Base-by-base conservation (phyloP, 768 basidiomycete species). In the Bullera alba region DNA sequence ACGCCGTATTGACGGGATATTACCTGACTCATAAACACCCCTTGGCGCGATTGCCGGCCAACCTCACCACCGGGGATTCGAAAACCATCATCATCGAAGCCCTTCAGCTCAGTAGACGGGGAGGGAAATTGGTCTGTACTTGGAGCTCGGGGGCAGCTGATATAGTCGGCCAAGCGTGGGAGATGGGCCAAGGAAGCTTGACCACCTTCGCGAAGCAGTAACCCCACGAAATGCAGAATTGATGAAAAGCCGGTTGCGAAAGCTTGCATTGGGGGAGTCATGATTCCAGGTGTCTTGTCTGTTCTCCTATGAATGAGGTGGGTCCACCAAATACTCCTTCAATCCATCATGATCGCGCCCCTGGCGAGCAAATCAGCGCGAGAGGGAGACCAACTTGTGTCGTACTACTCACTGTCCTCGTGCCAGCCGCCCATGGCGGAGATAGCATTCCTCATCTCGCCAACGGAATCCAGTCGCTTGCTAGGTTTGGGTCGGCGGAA, bases 391-490 rank as follows among this genome's bases (percentile, higher is more conserved):
- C 10, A 34, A 32, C 19, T 23, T 21, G n/a, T 16, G 21, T 29
- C 12, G 5, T 6, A 46, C 29, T 14, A 15, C 45, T 46, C 28
- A 46, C 45, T 7, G 16, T 16, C 16, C 30, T 46, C 45, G 21
- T 35, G 8, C 45, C 45, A 46, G 8, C 45, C 45, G 17, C 45
- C 45, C 45, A 46, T 46, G 4, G 45, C 45, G 28, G 45, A 30
- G 25, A 46, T 46, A 27, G 8, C 25, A 6, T 7, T 32, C 21
- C 45, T 30, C 22, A 34, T 16, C 22, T 30, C 27, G 10, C 28
- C 45, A 15, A 46, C 21, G 10, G 45, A 46, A 23, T 46, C 45
- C 16, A 46, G 15, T 30, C 30, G 45, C 17, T 8, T n/a, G n/a
- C n/a, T 2, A 1, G 45, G 28, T 28, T 8, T 43, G 16, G 25